Conservation (phyloP, 768 basidiomycete genomes). For the Mycena capillaripes region DNA sequence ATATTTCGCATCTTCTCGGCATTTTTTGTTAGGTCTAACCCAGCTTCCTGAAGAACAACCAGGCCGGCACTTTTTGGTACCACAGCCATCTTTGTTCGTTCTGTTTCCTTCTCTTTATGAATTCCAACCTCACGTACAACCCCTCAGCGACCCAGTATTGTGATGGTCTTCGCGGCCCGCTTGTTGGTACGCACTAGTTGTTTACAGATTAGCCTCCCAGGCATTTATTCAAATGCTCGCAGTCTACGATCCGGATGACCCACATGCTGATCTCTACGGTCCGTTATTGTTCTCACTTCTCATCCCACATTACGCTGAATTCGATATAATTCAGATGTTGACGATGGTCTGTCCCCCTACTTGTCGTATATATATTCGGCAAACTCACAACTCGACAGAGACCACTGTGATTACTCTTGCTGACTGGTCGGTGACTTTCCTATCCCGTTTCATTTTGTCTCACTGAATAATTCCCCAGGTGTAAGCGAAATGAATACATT, state of each 20-base stretch:
- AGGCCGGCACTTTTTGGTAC: constrained; percentile 50
- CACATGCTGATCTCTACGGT: constrained; percentile 39
- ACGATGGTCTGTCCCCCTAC: not conserved
- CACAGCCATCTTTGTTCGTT: constrained; percentile 44
- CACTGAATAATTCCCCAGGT: not conserved
- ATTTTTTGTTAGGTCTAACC: not conserved
- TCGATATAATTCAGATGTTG: not conserved
- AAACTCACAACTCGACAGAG: not conserved
- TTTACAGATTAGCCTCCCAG: not conserved
- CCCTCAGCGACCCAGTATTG: constrained; percentile 53
- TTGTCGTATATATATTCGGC: no score
- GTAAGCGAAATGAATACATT: not conserved
- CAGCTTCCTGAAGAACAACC: constrained; percentile 24
- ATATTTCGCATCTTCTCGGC: not conserved
- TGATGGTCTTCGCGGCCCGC: constrained; percentile 59
- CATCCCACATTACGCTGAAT: not conserved
- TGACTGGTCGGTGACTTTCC: not conserved
- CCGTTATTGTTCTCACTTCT: not conserved
- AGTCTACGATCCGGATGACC: constrained; percentile 49
- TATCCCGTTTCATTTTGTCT: no score
- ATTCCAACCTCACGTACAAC: not conserved
- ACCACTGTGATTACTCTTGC: not conserved
- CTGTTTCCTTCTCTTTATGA: not conserved
- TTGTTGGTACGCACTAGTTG: constrained; percentile 38
- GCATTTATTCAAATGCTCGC: not conserved